phyloP scores from a whole-genome alignment of 139 green algal species.

The Medakamo hakoo region DNA sequence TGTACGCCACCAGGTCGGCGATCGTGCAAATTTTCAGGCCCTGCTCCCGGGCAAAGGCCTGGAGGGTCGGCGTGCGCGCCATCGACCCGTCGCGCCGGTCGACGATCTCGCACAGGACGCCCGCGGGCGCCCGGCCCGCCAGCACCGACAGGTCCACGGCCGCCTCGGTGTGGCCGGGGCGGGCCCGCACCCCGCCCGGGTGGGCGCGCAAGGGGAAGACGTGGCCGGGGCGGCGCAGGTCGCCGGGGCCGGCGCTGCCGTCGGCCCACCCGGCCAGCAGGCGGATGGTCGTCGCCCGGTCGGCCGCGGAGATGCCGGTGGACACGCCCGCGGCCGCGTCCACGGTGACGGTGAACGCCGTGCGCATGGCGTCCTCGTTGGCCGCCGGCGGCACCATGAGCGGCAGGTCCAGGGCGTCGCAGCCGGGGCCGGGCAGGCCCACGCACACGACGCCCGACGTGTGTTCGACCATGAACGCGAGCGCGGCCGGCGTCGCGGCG shows the following conservation, averaged over 20 bases:
- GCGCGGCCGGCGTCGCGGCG: slow-evolving; percentile 53
- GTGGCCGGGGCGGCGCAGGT: slow-evolving; percentile 87
- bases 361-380: slow-evolving; percentile 80
- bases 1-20: slow-evolving; percentile 64
- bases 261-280: slow-evolving; percentile 42
- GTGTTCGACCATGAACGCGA: slow-evolving; percentile 85
- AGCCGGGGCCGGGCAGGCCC: slow-evolving; percentile 37
- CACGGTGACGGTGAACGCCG: slow-evolving; percentile 87
- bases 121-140: slow-evolving; percentile 67
- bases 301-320: slow-evolving; percentile 85
- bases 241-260: slow-evolving; percentile 11
- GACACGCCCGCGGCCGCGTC: slow-evolving; percentile 65
- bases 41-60: slow-evolving; percentile 61
- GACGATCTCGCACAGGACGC: slow-evolving; percentile 92
- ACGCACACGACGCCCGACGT: slow-evolving; percentile 73
- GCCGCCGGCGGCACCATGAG: slow-evolving; percentile 73
- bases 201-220: slow-evolving; percentile 82
- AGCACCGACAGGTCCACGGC: slow-evolving; percentile 78
- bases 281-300: slow-evolving; percentile 74
- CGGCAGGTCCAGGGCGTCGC: slow-evolving; percentile 80
- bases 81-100: slow-evolving; percentile 67
- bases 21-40: slow-evolving; percentile 83
- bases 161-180: slow-evolving; percentile 87
- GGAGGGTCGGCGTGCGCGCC: slow-evolving; percentile 54
- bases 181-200: slow-evolving; percentile 58